Evolutionary conservation across 2,329 filamentous ascomycete species (phyloP).

Genomic region (Colletotrichum filicis): DNA sequence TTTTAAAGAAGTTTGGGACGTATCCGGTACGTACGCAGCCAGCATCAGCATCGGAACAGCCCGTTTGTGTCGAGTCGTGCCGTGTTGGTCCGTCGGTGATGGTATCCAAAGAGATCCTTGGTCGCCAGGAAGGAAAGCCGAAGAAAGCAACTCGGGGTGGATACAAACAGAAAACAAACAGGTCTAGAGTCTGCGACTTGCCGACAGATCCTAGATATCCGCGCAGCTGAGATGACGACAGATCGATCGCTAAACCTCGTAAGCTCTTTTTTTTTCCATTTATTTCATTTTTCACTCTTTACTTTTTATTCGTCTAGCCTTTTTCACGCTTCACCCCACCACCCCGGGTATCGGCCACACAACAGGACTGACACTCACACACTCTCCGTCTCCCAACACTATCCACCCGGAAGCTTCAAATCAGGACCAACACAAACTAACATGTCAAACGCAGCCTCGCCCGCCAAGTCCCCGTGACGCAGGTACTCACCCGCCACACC

Average conservation of each 20-base stretch:
- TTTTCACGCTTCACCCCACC: background rate
- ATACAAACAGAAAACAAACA: background rate
- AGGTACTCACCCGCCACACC: background rate
- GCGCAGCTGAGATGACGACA: slow-evolving; percentile 23
- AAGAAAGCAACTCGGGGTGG: background rate
- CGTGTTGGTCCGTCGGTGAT: background rate
- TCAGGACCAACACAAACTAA: background rate
- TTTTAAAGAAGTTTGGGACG: background rate
- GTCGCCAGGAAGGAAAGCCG: background rate
- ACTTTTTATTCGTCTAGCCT: background rate
- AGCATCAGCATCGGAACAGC: background rate
- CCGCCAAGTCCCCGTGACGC: background rate
- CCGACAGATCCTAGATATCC: background rate
- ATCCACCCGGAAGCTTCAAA: too few species aligned
- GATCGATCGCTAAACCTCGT: background rate
- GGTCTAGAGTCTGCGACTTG: background rate
- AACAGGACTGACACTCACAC: background rate
- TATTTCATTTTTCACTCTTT: background rate
- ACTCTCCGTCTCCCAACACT: background rate
- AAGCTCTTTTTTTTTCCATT: background rate
- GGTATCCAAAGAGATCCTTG: background rate
- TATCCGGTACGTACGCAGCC: background rate
- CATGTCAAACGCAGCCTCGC: slow-evolving; percentile 2
- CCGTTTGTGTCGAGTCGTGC: background rate
- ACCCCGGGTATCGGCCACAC: background rate